Evolutionary conservation across 1,284 basidiomycete genomes (phyloP), one percentile per base, ranked within the genome.

Genomic region (Puccinia hordei): DNA sequence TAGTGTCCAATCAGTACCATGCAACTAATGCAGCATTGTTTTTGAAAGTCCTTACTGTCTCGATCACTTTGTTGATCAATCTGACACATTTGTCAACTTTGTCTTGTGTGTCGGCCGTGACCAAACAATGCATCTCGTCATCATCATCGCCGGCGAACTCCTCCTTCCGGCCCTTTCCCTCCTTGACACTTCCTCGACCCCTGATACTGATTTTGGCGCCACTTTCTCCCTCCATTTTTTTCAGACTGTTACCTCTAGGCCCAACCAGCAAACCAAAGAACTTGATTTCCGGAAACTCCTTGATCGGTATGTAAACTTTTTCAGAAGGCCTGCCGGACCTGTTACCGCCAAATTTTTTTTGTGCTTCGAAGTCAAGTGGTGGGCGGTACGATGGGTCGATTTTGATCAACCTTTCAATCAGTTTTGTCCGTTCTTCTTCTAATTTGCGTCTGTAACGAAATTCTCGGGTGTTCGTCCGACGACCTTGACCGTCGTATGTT

Each of bases 231-330:
- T 99, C 97, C 97, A 99, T 99, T 87, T 94, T 95, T 89, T 99
- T 99, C 88, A 99, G 88, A 87, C 94, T 96, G 86, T 99, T 99
- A 69, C 97, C 97, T 84, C 97, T 92, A 84, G 97, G 97, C 57
- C 97, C 97, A 82, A 99, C 96, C 81, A 99, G 90, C 81, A 99
- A 88, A 84, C 97, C 97, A 84, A 99, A 99, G 87, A 99, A 99
- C 87, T 99, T 99, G 89, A 99, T 99, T 87, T 99, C 96, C 5
- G 97, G 97, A 85, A 99, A 99, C 87, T 99, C 97, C 86, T 99
- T 98, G 85, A 98, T 94, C 38, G 97, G 97, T 82, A 99, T 95
- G 86, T 98, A 99, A 81, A 99, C 96, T 87, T 99, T 99, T 82
- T 99, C 97, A 68, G 92, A 92, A 19, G 95, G 94, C 72, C 94